These are phyloP conservation scores for Pseudogymnoascus sp. DNA, from an alignment of 2,329 filamentous ascomycete species.

Conservation along the genomic window DNA sequence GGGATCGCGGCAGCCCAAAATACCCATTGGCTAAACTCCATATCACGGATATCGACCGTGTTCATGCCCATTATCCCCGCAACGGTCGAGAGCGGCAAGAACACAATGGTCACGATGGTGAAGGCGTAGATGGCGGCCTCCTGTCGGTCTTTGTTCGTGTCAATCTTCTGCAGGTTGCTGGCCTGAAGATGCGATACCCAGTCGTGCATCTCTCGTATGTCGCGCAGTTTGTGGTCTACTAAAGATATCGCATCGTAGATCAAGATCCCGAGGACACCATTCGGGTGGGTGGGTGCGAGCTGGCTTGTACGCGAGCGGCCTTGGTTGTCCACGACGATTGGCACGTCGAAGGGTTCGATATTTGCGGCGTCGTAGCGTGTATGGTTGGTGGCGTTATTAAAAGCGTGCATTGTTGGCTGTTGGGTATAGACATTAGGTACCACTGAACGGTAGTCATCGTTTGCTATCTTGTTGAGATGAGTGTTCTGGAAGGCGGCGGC, in stretches of 20 bases:
- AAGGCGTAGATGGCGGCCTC: slow-evolving; percentile 28
- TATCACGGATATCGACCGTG: slow-evolving; percentile 27
- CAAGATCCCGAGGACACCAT: slow-evolving; percentile 19
- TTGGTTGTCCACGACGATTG: background rate
- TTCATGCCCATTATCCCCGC: slow-evolving; percentile 30
- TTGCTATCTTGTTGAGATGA: background rate
- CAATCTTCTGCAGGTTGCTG: slow-evolving; percentile 21
- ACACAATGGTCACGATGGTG: slow-evolving; percentile 31
- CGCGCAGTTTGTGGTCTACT: slow-evolving; percentile 17
- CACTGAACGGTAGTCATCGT: background rate
- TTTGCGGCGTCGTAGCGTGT: background rate
- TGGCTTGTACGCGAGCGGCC: background rate
- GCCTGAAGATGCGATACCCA: slow-evolving; percentile 17
- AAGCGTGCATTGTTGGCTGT: background rate
- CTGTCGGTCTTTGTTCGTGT: slow-evolving; percentile 25
- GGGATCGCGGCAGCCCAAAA: slow-evolving; percentile 29
- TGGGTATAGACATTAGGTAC: background rate
- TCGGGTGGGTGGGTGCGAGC: slow-evolving; percentile 10
- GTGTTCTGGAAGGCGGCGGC: background rate
- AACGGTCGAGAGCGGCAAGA: slow-evolving; percentile 28
- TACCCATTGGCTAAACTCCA: slow-evolving; percentile 25
- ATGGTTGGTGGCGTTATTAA: background rate
- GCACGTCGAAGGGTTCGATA: background rate
- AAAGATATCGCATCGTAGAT: slow-evolving; percentile 16
- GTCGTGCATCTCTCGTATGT: slow-evolving; percentile 18